These are phyloP conservation scores for Sanghuangporus sanghuang DNA, from an alignment of 1,284 basidiomycete genomes.

Conservation along the genomic window DNA sequence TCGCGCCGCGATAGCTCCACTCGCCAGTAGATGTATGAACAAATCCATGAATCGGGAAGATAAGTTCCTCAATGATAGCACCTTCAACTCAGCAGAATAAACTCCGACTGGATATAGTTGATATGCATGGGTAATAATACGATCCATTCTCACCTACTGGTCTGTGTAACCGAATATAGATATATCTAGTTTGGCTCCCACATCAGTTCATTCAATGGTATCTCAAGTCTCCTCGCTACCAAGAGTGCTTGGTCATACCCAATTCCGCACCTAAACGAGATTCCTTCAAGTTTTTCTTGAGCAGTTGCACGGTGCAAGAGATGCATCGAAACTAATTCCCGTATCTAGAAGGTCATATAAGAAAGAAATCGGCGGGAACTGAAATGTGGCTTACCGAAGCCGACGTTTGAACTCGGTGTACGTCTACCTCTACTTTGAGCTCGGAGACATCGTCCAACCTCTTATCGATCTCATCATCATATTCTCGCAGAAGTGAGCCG, in stretches of 20 bases:
- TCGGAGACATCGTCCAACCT: constrained; percentile 41
- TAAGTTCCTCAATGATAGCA: too few species aligned
- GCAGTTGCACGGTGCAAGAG: constrained; percentile 65
- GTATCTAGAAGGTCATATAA: constrained; percentile 42
- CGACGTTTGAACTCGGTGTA: constrained; percentile 52
- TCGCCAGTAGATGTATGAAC: too few species aligned
- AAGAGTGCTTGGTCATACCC: constrained; percentile 58
- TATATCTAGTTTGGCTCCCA: constrained; percentile 46
- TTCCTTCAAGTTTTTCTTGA: constrained; percentile 62
- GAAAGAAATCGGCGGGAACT: not conserved
- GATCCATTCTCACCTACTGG: too few species aligned
- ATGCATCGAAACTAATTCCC: constrained; percentile 64
- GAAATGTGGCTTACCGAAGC: constrained; percentile 40
- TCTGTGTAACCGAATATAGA: not conserved
- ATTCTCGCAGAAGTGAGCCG: constrained; percentile 78
- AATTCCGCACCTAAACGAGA: constrained; percentile 72
- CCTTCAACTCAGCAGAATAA: too few species aligned
- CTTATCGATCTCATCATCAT: constrained; percentile 54
- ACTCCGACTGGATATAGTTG: too few species aligned
- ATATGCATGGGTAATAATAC: too few species aligned
- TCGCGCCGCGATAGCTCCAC: too few species aligned
- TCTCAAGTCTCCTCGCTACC: constrained; percentile 58
- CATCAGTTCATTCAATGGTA: constrained; percentile 65
- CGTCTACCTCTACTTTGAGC: constrained; percentile 67
- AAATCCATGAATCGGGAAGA: too few species aligned